A percentile compares a stretch with the other conserved stretches of the same genome.
phyloP scores from a whole-genome alignment of 805 yeast genomes.

The Candida alai region DNA sequence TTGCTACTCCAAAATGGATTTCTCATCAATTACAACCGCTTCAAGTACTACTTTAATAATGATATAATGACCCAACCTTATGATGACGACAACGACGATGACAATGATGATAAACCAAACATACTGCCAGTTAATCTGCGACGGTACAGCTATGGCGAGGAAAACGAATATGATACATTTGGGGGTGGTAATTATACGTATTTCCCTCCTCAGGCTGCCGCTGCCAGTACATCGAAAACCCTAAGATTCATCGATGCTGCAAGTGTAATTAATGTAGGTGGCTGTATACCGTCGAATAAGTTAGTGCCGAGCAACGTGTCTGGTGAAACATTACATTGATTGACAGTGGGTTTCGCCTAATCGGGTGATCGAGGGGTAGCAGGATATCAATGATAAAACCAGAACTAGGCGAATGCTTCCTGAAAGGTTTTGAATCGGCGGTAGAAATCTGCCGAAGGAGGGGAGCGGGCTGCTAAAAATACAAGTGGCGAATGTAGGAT shows the following conservation, averaged over 20 bases:
- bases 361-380: too few species aligned
- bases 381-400: too few species aligned
- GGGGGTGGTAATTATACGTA: not conserved
- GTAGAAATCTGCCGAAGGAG: too few species aligned
- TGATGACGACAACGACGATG: constrained; percentile 6
- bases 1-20: constrained; percentile 12
- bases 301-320: too few species aligned
- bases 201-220: not conserved
- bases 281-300: constrained; percentile 9
- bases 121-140: not conserved
- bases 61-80: constrained; percentile 7
- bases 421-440: too few species aligned
- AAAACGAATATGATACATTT: not conserved
- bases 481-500: too few species aligned
- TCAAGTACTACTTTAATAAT: constrained; percentile 7
- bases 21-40: constrained; percentile 20
- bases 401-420: too few species aligned
- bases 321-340: too few species aligned
- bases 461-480: too few species aligned
- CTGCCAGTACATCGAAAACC: constrained; percentile 3
- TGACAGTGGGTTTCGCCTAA: too few species aligned
- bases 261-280: constrained; percentile 6
- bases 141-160: not conserved
- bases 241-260: constrained; percentile 9
- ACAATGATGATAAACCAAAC: constrained; percentile 1